These are phyloP conservation scores for Oidium heveae DNA, from an alignment of 2,329 filamentous ascomycete genomes.

Conservation along the genomic window DNA sequence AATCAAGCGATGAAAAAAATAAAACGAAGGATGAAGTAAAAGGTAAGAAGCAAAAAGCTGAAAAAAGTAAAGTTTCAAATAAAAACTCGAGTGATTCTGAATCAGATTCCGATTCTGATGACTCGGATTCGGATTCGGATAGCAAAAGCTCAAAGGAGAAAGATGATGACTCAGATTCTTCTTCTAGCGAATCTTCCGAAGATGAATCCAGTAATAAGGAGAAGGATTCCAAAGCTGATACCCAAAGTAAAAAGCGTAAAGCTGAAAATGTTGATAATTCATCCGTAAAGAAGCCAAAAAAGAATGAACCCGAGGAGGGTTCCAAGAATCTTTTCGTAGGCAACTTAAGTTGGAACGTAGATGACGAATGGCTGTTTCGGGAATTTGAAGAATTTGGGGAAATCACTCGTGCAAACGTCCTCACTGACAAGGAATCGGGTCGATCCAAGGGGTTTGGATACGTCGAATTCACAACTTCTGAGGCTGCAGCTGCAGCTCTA, in stretches of 20 bases:
- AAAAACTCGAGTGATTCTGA: constrained; percentile 1
- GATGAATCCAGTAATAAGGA: constrained; percentile 5
- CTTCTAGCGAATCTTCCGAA: constrained; percentile 7
- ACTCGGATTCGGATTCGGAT: too few relatives aligned
- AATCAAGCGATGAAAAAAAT: constrained; percentile 6
- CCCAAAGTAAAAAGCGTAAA: constrained; percentile 32
- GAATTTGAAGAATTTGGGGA: constrained; percentile 46
- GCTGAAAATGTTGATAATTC: constrained; percentile 21
- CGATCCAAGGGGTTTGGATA: constrained; percentile 53
- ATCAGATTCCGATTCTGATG: constrained; percentile 5
- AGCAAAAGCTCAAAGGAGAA: neutral
- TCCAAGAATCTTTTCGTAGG: constrained; percentile 44
- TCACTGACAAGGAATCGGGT: constrained; percentile 39
- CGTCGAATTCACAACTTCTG: constrained; percentile 38
- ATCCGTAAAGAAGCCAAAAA: constrained; percentile 27
- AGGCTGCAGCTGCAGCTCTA: constrained; percentile 35
- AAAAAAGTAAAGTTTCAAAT: neutral
- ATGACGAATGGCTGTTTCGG: constrained; percentile 43
- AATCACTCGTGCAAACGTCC: constrained; percentile 35
- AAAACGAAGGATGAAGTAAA: constrained; percentile 6
- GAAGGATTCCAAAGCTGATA: constrained; percentile 7
- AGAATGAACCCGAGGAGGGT: constrained; percentile 17
- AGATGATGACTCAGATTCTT: neutral
- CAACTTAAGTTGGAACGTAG: constrained; percentile 51
- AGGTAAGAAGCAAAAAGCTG: neutral